These are phyloP conservation scores for Pythium coloratum DNA, from an alignment of 352 stramenopile genomes.

Conservation along the genomic window DNA sequence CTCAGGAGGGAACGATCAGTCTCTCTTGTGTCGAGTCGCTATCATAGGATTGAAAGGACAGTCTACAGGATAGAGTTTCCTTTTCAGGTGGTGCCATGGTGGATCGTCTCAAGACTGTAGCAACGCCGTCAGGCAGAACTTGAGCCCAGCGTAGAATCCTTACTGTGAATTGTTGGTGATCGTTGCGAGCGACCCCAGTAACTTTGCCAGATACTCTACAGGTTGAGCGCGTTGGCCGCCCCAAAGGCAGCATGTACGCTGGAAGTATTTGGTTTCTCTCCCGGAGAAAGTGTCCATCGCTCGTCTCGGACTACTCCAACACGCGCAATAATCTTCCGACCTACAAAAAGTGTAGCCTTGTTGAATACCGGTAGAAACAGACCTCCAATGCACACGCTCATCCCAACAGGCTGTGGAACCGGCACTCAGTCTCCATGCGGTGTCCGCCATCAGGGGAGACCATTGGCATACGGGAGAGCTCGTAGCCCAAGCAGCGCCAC, in stretches of 20 bases:
- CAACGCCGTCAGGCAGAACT: not conserved
- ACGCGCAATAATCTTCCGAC: not conserved
- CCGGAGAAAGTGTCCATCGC: not conserved
- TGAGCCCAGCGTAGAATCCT: slow-evolving; percentile 2
- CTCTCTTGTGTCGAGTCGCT: not conserved
- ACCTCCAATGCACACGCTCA: not conserved
- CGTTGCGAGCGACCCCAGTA: too few species aligned
- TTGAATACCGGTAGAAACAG: not conserved
- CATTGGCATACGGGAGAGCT: not conserved
- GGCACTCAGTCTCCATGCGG: not conserved
- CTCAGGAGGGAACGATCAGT: not conserved
- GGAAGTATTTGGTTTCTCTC: slow-evolving; percentile 2
- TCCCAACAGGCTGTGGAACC: not conserved
- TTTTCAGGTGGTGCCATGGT: not conserved
- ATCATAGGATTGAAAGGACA: not conserved
- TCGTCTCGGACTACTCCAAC: not conserved
- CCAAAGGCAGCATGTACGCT: not conserved
- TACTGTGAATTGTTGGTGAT: not conserved
- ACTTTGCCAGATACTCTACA: not conserved
- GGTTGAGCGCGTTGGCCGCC: too few species aligned
- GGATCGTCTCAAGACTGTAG: slow-evolving; percentile 2
- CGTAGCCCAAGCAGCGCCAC: not conserved
- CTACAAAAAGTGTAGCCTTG: not conserved
- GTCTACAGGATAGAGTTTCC: not conserved
- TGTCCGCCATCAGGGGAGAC: not conserved